These are phyloP conservation scores for Hypomyces rosellus DNA, from an alignment of 2,329 filamentous ascomycete species.

Conservation along the genomic window DNA sequence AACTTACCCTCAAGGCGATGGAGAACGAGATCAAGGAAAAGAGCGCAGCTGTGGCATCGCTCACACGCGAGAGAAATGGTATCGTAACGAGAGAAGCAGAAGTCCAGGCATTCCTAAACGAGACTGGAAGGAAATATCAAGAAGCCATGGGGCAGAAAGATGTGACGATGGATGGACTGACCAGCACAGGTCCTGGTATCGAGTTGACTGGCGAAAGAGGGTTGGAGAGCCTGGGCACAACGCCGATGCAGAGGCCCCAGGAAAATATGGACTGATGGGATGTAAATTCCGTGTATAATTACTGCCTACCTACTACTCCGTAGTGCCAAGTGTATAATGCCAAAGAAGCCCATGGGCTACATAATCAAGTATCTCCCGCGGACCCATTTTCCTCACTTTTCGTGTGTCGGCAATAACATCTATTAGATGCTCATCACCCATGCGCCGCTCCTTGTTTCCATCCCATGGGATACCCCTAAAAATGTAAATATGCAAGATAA, in stretches of 20 bases:
- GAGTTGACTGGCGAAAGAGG: constrained; percentile 28
- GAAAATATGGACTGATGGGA: too few relatives aligned
- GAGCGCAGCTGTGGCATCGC: constrained; percentile 55
- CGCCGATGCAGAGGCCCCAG: constrained; percentile 1
- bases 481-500: too few relatives aligned
- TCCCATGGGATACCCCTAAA: too few relatives aligned
- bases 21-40: constrained; percentile 56
- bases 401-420: too few relatives aligned
- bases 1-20: constrained; percentile 55
- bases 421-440: too few relatives aligned
- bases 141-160: constrained; percentile 31
- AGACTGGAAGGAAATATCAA: constrained; percentile 63
- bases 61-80: constrained; percentile 62
- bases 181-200: constrained; percentile 10
- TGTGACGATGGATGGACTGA: constrained; percentile 13
- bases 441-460: too few relatives aligned
- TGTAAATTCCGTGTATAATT: too few relatives aligned
- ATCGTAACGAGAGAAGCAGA: constrained; percentile 66
- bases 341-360: too few relatives aligned
- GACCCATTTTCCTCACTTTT: too few relatives aligned
- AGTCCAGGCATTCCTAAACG: constrained; percentile 73
- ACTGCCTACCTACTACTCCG: too few relatives aligned
- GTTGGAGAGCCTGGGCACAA: constrained; percentile 30
- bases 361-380: too few relatives aligned
- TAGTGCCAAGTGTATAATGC: too few relatives aligned